Conservation (phyloP, 495 filamentous ascomycete species). For the Aspergillus avenaceus region DNA sequence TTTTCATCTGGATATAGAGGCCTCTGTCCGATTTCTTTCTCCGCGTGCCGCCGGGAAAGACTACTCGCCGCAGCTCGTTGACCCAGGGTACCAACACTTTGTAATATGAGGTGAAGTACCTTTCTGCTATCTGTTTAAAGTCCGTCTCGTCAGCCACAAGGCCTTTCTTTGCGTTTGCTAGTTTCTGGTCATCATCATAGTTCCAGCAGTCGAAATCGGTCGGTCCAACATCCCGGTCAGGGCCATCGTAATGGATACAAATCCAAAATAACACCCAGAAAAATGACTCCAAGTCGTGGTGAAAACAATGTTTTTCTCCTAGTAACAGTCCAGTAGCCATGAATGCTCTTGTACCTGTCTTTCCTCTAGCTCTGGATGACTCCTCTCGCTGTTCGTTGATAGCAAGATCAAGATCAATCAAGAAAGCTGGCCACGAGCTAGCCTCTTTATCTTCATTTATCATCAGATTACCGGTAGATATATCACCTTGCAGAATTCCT, state of each 20-base stretch:
- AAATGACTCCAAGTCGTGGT: slow-evolving; percentile 46
- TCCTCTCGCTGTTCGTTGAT: slow-evolving; percentile 14
- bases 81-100: slow-evolving; percentile 30
- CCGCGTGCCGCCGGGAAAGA: slow-evolving; percentile 30
- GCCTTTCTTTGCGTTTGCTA: slow-evolving; percentile 17
- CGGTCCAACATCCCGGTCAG: not conserved
- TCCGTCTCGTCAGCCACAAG: slow-evolving; percentile 26
- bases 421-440: slow-evolving; percentile 20
- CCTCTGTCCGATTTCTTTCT: slow-evolving; percentile 19
- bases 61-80: slow-evolving; percentile 27
- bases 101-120: slow-evolving; percentile 29
- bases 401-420: slow-evolving; percentile 36
- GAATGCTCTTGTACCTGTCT: slow-evolving; percentile 31
- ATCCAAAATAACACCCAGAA: slow-evolving; percentile 52
- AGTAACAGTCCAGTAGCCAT: slow-evolving; percentile 26
- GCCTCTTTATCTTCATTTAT: slow-evolving; percentile 30
- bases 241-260: slow-evolving; percentile 35
- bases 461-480: slow-evolving; percentile 36
- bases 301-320: slow-evolving; percentile 21
- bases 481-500: slow-evolving; percentile 29
- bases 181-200: slow-evolving; percentile 9
- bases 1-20: slow-evolving; percentile 5
- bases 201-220: slow-evolving; percentile 26
- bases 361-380: slow-evolving; percentile 19
- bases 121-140: slow-evolving; percentile 19